A percentile compares a stretch with the other conserved stretches of the same genome.
Conservation (phyloP, 2,329 filamentous ascomycete species). For the Nemania sp. region DNA sequence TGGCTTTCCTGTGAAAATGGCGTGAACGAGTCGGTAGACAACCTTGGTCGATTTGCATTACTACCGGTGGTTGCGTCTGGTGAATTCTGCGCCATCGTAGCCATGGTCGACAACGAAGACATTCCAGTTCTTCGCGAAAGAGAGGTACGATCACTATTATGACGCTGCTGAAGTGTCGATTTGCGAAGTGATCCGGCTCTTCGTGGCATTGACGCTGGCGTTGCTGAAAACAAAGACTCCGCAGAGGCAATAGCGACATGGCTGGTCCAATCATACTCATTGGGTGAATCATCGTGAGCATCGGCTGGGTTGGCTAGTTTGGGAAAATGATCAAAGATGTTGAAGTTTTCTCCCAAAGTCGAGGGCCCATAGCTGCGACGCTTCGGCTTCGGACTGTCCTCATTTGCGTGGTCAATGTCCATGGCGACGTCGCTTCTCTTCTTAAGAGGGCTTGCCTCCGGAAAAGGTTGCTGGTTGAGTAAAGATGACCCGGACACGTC, state of each 20-base stretch:
- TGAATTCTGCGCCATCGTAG: constrained; percentile 53
- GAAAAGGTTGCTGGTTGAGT: constrained; percentile 53
- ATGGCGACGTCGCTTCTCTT: constrained; percentile 89
- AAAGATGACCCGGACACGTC: constrained; percentile 59
- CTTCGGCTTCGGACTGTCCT: constrained; percentile 88
- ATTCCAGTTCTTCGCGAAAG: constrained; percentile 64
- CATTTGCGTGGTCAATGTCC: constrained; percentile 77
- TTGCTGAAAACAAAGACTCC: constrained; percentile 50
- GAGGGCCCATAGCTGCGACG: constrained; percentile 81
- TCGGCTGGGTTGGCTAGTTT: constrained; percentile 50
- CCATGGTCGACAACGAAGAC: constrained; percentile 55
- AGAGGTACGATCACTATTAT: constrained; percentile 64
- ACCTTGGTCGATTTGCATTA: constrained; percentile 67
- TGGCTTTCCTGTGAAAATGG: constrained; percentile 65
- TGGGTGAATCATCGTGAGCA: constrained; percentile 52
- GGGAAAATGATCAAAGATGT: constrained; percentile 70
- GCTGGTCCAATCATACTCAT: constrained; percentile 59
- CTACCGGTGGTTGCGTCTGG: constrained; percentile 59
- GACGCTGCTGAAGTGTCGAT: constrained; percentile 85
- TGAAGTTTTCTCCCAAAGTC: constrained; percentile 65
- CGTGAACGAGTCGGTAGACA: constrained; percentile 79
- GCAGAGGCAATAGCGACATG: constrained; percentile 38
- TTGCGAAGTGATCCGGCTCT: constrained; percentile 78
- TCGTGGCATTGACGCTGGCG: constrained; percentile 63
- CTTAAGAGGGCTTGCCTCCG: constrained; percentile 80